phyloP scores from a whole-genome alignment of 2,329 filamentous ascomycete genomes.

The Xylaria sp. region DNA sequence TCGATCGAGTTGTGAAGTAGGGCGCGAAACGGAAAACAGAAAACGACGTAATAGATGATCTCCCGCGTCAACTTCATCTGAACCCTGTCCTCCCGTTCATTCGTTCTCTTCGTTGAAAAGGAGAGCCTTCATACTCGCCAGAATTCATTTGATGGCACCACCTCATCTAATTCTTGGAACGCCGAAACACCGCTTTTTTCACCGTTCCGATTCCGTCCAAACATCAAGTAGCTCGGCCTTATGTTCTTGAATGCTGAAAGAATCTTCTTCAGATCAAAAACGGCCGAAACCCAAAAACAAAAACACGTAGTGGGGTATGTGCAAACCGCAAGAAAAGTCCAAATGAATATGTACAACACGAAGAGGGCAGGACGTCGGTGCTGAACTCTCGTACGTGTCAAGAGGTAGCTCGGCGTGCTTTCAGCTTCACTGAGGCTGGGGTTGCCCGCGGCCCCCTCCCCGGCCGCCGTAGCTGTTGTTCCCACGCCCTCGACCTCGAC shows the following conservation, averaged over 20 bases:
- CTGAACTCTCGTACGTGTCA: too few species aligned
- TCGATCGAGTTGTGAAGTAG: constrained; percentile 2
- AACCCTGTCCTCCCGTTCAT: constrained; percentile 7
- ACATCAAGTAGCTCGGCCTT: constrained; percentile 31
- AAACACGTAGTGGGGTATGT: constrained; percentile 39
- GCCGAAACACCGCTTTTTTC: constrained; percentile 34
- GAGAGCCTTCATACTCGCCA: constrained; percentile 20
- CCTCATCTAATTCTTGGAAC: constrained; percentile 22
- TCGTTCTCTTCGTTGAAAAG: constrained; percentile 14
- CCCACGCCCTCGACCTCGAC: constrained; percentile 35
- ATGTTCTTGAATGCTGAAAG: constrained; percentile 35
- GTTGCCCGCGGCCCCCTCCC: constrained; percentile 37
- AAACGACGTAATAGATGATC: constrained; percentile 1
- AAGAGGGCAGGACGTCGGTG: constrained; percentile 17
- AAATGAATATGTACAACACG: constrained; percentile 39
- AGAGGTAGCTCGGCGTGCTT: too few species aligned
- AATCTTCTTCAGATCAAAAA: constrained; percentile 32
- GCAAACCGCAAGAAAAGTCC: constrained; percentile 37
- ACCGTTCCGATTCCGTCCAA: constrained; percentile 31
- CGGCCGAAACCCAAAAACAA: constrained; percentile 30
- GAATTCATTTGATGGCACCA: constrained; percentile 18
- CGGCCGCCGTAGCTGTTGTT: constrained; percentile 41
- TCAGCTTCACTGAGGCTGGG: constrained; percentile 35
- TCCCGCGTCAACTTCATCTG: constrained; percentile 3
- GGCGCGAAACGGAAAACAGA: constrained; percentile 4